Conservation (phyloP, 2,329 filamentous ascomycete species). For the Cladophialophora bantiana region DNA sequence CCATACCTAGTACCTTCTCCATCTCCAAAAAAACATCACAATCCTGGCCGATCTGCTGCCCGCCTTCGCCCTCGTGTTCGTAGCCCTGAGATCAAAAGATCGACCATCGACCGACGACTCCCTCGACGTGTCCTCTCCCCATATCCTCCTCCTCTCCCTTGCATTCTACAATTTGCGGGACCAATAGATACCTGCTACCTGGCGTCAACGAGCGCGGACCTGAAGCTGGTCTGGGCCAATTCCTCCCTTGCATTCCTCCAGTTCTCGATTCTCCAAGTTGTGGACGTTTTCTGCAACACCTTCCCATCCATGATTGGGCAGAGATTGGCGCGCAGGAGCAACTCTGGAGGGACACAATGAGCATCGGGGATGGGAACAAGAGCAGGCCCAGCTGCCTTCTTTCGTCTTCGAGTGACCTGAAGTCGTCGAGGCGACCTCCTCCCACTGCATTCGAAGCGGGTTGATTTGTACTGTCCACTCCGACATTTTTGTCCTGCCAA, state of each 20-base stretch:
- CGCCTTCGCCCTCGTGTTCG: slow-evolving; percentile 25
- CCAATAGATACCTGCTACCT: not conserved
- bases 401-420: slow-evolving; percentile 22
- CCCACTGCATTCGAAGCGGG: slow-evolving; percentile 31
- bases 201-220: slow-evolving; percentile 17
- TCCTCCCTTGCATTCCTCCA: slow-evolving; percentile 15
- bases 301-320: slow-evolving; percentile 32
- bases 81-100: slow-evolving; percentile 15
- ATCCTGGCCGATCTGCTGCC: slow-evolving; percentile 29
- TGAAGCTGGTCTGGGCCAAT: slow-evolving; percentile 16
- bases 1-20: slow-evolving; percentile 8
- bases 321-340: slow-evolving; percentile 22
- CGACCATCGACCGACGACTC: slow-evolving; percentile 2
- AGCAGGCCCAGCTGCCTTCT: slow-evolving; percentile 37
- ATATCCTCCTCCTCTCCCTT: slow-evolving; percentile 13
- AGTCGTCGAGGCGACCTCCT: slow-evolving; percentile 25
- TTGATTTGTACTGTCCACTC: slow-evolving; percentile 16
- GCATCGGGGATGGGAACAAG: slow-evolving; percentile 27
- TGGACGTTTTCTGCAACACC: slow-evolving; percentile 12
- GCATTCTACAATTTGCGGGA: slow-evolving; percentile 6
- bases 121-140: slow-evolving; percentile 3
- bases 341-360: slow-evolving; percentile 35
- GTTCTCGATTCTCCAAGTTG: slow-evolving; percentile 9
- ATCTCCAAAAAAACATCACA: slow-evolving; percentile 24
- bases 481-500: not conserved